A percentile compares a stretch with the other conserved stretches of the same genome.
Evolutionary conservation across 2,329 filamentous ascomycete species (phyloP).

Genomic region (Ascochyta clinopodiicola): DNA sequence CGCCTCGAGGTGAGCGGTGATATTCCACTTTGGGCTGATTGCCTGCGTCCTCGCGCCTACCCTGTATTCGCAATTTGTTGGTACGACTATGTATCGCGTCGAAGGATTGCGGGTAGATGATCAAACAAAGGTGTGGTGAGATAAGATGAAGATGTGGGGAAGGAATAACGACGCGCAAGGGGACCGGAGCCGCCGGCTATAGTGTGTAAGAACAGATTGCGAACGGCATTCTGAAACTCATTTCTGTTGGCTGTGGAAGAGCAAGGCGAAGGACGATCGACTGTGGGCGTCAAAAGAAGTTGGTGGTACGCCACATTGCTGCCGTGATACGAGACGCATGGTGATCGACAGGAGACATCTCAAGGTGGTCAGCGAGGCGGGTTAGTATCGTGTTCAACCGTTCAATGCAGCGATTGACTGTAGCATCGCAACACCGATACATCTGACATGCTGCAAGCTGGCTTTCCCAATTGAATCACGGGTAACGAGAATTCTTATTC

Average conservation of each 20-base stretch:
- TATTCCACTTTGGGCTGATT: neutral
- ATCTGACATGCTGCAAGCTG: neutral
- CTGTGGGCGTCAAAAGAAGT: neutral
- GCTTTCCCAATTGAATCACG: neutral
- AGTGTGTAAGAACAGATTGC: conserved; percentile 1
- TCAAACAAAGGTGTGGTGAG: conserved; percentile 8
- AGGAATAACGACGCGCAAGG: neutral
- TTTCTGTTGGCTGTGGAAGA: neutral
- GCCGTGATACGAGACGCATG: neutral
- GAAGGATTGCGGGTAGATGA: neutral
- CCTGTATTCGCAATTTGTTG: neutral
- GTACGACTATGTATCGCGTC: neutral
- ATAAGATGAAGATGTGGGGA: conserved; percentile 1
- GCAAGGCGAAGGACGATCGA: neutral
- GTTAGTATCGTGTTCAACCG: neutral
- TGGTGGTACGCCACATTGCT: conserved; percentile 12
- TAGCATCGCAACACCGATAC: neutral
- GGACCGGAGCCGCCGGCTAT: neutral
- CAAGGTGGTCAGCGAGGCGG: conserved; percentile 7
- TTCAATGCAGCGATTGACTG: neutral
- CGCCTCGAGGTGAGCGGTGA: neutral
- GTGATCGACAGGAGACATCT: conserved; percentile 17
- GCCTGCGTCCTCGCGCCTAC: neutral
- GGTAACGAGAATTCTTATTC: neutral
- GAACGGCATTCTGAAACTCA: conserved; percentile 5